Evolutionary conservation across 208 protist genomes (phyloP).

Genomic region (Trichomonas tenax): DNA sequence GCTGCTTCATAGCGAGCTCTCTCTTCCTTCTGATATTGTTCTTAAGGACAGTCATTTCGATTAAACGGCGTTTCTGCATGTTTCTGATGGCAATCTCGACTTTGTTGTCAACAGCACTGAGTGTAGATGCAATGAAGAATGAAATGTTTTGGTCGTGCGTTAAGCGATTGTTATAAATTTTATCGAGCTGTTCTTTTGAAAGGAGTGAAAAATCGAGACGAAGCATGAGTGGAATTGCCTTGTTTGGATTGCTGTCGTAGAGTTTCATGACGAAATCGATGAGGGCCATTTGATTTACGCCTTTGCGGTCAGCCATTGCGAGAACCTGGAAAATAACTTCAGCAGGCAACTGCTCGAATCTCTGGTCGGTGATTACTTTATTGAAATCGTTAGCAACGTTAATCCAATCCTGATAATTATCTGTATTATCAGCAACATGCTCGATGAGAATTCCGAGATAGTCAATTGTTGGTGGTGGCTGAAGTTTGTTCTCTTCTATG

Average conservation of each 20-base stretch:
- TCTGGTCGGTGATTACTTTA: not conserved
- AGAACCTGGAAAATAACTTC: conserved; percentile 9
- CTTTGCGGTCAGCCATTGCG: not conserved
- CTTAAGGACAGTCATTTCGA: not conserved
- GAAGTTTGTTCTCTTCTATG: not conserved
- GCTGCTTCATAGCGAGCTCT: not conserved
- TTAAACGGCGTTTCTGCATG: not conserved
- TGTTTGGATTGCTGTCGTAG: not conserved
- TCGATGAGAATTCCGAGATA: not conserved
- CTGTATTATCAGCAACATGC: not conserved
- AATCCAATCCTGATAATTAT: not conserved
- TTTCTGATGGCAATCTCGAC: not conserved
- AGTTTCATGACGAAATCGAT: not conserved
- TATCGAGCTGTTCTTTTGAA: not conserved
- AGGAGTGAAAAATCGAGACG: not conserved
- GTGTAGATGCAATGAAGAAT: not conserved
- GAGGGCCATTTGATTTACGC: not conserved
- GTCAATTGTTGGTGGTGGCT: not conserved
- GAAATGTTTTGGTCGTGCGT: not conserved
- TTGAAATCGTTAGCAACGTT: not conserved
- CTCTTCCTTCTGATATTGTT: not conserved
- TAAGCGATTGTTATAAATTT: not conserved
- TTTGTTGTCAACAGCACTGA: not conserved
- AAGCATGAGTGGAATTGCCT: not conserved
- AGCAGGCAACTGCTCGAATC: not conserved